Percentiles rank a stretch among this genome's conserved stretches.
These are phyloP conservation scores for Phylloporus rhodoxanthus DNA, from an alignment of 768 basidiomycete genomes.

Conservation along the genomic window DNA sequence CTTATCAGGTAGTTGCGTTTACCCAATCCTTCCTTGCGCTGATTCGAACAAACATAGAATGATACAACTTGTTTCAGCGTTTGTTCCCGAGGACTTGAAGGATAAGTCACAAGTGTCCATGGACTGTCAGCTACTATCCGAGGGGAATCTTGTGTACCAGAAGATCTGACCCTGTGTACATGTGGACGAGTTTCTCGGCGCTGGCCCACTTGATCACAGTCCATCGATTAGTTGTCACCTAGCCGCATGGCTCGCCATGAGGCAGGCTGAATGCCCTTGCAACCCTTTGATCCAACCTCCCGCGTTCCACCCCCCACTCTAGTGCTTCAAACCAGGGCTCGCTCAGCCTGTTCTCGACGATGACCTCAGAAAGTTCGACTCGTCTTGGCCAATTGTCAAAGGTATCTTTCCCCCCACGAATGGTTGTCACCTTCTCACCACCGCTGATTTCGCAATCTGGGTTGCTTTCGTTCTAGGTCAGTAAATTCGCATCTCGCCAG, in stretches of 20 bases:
- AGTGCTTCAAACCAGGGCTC: slow-evolving; percentile 1
- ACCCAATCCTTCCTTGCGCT: slow-evolving; percentile 1
- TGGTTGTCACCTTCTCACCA: background rate
- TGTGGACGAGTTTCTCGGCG: background rate
- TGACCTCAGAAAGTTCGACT: slow-evolving; percentile 1
- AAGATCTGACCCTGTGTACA: slow-evolving; percentile 3
- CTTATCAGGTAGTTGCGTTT: slow-evolving; percentile 5
- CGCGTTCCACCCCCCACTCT: slow-evolving; percentile 5
- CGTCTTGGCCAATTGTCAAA: background rate
- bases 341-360: slow-evolving; percentile 2
- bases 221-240: slow-evolving; percentile 9
- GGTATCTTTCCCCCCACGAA: slow-evolving; percentile 6
- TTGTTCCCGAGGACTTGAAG: slow-evolving; percentile 1
- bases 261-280: slow-evolving; percentile 11
- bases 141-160: slow-evolving; percentile 1
- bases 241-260: slow-evolving; percentile 22
- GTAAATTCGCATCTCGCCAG: slow-evolving; percentile 1
- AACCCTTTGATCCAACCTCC: slow-evolving; percentile 1
- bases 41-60: slow-evolving; percentile 1
- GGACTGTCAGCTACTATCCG: slow-evolving; percentile 5
- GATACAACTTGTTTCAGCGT: background rate
- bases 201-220: background rate
- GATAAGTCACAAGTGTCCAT: background rate
- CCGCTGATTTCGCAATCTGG: slow-evolving; percentile 1
- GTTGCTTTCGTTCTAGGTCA: slow-evolving; percentile 5